Evolutionary conservation across 306 rosid genomes (phyloP), one percentile per base, ranked within the genome.

Genomic region (Vachellia pachyceras): DNA sequence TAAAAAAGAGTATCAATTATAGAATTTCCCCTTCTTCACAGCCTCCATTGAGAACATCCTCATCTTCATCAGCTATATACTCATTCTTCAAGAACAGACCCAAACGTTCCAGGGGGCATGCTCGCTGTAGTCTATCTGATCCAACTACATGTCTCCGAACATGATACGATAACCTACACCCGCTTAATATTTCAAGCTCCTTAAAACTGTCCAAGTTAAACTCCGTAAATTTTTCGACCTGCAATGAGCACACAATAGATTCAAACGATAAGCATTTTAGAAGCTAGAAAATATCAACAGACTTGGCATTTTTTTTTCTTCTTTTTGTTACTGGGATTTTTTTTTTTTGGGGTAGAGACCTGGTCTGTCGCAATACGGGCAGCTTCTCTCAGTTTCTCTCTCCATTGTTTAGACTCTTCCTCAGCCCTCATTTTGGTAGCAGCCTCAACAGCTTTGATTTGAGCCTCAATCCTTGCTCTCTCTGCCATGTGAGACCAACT

Each of bases 21-120:
- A 63, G 57, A 72, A 89, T 86, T 70, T 88, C 93, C 57, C 92
- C 92, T 76, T 89, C 93, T 79, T 86, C 92, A 35, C 88, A 83
- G 29, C 69, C 82, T 18, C 22, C 79, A 23, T 77, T 81, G 70
- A 55, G 57, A 50, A 57, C 47, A 37, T 81, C 87, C n/a, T 87
- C 90, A 14, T 76, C 87, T 17, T 85, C 88, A 0, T 83, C 85
- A 1, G 37, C 88, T 0, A 69, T 44, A 49, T 78, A 74, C 20
- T 89, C 92, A 11, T 82, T 86, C 84, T 90, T 92, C 15, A 87
- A 54, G 60, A 85, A 87, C 46, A 92, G 72, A 55, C 97, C 94
- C 7, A 90, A 79, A 73, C 72, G 82, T 82, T 84, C 86, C 75
- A 92, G 69, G 1, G 88, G 91, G 22, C 20, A 69, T 14, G 70